Conservation (phyloP, 2,329 filamentous ascomycete genomes). For the Xylaria sp. region DNA sequence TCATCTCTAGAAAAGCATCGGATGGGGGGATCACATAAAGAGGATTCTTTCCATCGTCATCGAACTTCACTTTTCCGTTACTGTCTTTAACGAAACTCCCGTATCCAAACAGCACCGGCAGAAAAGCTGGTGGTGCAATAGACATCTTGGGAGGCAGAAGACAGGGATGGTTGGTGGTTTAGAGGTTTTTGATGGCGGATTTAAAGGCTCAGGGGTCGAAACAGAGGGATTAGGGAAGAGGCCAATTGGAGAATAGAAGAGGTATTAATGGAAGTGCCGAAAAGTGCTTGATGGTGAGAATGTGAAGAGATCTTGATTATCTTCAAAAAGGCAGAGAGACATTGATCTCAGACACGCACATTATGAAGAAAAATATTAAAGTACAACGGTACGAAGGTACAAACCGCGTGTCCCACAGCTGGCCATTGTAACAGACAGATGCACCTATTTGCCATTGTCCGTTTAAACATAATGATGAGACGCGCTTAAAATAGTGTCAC, state of each 20-base stretch:
- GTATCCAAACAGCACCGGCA: constrained; percentile 32
- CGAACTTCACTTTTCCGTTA: not conserved
- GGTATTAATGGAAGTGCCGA: not conserved
- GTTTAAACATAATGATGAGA: not conserved
- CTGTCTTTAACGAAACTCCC: constrained; percentile 21
- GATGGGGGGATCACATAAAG: constrained; percentile 25
- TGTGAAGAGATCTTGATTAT: not conserved
- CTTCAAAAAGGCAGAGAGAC: not conserved
- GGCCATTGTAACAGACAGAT: not conserved
- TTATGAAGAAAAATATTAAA: not conserved
- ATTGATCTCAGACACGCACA: not conserved
- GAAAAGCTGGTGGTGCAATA: constrained; percentile 17
- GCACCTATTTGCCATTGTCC: not conserved
- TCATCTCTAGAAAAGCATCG: constrained; percentile 25
- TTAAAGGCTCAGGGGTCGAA: not conserved
- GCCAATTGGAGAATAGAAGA: too few species aligned
- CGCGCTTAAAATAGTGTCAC: not conserved
- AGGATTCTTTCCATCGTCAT: not conserved
- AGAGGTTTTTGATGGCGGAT: too few species aligned
- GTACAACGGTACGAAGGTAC: not conserved
- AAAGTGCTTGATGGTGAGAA: not conserved
- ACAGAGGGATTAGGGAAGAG: not conserved
- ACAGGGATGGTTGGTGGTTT: too few species aligned
- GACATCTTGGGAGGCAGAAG: not conserved
- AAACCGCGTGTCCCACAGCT: not conserved